A percentile compares a stretch with the other conserved stretches of the same genome.
Evolutionary conservation across 2,329 filamentous ascomycete genomes (phyloP).

Genomic region (Aureobasidium subglaciale): DNA sequence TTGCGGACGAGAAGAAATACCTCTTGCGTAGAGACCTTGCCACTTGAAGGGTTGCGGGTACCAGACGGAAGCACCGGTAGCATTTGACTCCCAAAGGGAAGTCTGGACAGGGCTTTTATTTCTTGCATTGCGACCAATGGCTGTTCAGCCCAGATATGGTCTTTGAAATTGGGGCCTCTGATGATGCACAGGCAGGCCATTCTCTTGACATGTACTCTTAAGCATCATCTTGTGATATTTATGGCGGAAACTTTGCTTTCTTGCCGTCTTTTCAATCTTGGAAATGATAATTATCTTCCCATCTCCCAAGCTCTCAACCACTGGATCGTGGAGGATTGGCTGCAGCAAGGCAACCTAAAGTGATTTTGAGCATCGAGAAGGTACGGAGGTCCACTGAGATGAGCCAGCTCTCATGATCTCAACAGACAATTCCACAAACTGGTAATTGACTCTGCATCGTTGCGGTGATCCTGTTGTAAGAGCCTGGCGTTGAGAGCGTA

Average conservation of each 20-base stretch:
- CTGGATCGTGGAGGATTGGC: no score
- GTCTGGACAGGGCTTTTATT: background rate
- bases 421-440: no score
- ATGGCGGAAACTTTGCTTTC: background rate
- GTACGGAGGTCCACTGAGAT: no score
- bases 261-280: no score
- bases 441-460: no score
- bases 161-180: background rate
- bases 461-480: no score
- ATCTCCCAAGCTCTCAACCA: no score
- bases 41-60: background rate
- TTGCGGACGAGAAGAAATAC: background rate
- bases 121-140: background rate
- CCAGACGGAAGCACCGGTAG: background rate
- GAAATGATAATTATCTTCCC: no score
- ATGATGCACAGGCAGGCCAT: background rate
- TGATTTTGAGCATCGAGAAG: no score
- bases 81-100: background rate
- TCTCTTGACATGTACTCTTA: background rate
- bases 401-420: no score
- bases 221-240: background rate
- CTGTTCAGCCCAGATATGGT: background rate
- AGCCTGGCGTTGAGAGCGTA: no score
- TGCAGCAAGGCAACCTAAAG: no score
- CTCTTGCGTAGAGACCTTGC: background rate